These are phyloP conservation scores for Neostapfia colusana DNA, from an alignment of 176 grass and related monocot genomes.

Conservation along the genomic window DNA sequence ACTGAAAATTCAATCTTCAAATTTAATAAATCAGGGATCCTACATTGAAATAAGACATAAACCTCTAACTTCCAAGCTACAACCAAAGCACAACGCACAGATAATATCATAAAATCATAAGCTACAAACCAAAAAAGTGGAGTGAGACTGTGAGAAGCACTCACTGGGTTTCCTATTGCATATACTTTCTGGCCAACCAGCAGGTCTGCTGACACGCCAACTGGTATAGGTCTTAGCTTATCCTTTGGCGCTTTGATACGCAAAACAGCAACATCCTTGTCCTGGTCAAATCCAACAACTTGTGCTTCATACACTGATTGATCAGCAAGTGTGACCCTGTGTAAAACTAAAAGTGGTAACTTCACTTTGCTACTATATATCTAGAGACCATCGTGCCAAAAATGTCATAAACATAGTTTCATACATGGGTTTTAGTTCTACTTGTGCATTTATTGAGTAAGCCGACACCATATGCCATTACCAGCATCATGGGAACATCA, in stretches of 20 bases:
- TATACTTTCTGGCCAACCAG: slow-evolving; percentile 97
- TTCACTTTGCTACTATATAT: slow-evolving; percentile 43
- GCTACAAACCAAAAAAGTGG: neutral
- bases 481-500: neutral
- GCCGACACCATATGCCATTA: neutral
- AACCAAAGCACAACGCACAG: neutral
- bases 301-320: slow-evolving; percentile 83
- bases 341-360: slow-evolving; percentile 55
- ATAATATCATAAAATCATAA: neutral
- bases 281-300: slow-evolving; percentile 95
- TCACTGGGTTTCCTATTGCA: slow-evolving; percentile 98
- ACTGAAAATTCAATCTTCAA: neutral
- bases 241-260: slow-evolving; percentile 82
- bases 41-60: neutral
- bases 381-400: neutral
- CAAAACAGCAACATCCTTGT: slow-evolving; percentile 98
- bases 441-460: neutral
- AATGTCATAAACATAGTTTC: neutral
- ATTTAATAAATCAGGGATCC: neutral
- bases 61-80: neutral
- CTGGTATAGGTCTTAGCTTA: slow-evolving; percentile 88
- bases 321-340: slow-evolving; percentile 91
- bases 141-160: slow-evolving; percentile 37
- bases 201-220: slow-evolving; percentile 86
- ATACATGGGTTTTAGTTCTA: neutral